phyloP scores from a whole-genome alignment of 768 basidiomycete species.

The Brasilioporus rufonigricans region DNA sequence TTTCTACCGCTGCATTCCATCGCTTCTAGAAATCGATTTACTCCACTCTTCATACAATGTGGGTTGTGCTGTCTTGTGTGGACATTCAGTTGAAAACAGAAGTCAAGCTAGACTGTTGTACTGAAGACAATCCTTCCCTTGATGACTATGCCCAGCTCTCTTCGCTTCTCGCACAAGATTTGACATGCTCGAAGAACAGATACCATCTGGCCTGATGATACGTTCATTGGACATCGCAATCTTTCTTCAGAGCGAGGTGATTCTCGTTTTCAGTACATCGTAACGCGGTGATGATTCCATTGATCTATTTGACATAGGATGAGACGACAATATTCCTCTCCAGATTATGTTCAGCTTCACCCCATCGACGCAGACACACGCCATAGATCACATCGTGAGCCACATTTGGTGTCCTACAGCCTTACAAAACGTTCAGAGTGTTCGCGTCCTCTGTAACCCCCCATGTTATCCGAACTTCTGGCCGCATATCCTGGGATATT shows the following conservation, averaged over 20 bases:
- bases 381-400: no score
- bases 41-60: constrained; percentile 2
- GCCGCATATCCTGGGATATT: no score
- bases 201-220: background rate
- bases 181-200: background rate
- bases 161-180: background rate
- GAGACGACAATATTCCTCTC: background rate
- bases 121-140: background rate
- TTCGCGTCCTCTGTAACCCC: no score
- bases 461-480: no score
- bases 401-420: no score
- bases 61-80: constrained; percentile 4
- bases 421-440: no score
- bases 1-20: no score
- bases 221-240: background rate
- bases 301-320: background rate
- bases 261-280: background rate
- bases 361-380: no score
- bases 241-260: no score
- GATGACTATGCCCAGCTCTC: background rate
- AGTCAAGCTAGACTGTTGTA: background rate
- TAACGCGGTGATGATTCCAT: background rate
- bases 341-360: background rate
- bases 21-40: background rate
- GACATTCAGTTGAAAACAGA: background rate